Percentiles rank a stretch among this genome's conserved stretches.
phyloP scores from a whole-genome alignment of 2,329 filamentous ascomycete species.

The Fusarium brevicatenulatum region DNA sequence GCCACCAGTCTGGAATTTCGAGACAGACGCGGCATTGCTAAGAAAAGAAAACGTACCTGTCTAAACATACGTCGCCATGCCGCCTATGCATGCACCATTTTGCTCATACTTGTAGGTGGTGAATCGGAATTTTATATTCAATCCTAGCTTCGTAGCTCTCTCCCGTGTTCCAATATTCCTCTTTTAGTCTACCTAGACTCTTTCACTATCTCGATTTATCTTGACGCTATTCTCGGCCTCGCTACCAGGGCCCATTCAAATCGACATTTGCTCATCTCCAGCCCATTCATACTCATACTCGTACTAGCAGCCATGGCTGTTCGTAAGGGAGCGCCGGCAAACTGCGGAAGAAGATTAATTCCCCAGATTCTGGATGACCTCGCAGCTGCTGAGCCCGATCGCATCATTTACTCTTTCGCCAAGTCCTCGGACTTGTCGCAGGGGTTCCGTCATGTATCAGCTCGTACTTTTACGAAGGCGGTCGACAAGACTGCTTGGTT shows the following conservation, averaged over 20 bases:
- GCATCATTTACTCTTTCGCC: slow-evolving; percentile 40
- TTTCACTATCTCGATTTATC: background rate
- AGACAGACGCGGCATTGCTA: background rate
- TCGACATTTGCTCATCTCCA: too few relatives aligned
- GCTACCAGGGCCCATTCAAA: background rate
- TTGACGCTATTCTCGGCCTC: background rate
- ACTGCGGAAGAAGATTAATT: background rate
- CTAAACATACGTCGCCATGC: too few relatives aligned
- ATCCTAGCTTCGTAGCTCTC: fast-evolving
- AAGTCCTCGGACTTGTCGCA: slow-evolving; percentile 18
- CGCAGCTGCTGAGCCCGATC: slow-evolving; percentile 28
- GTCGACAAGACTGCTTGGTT: slow-evolving; percentile 48
- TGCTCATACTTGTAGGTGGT: background rate
- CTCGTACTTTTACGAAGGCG: slow-evolving; percentile 39
- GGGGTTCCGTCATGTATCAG: slow-evolving; percentile 40
- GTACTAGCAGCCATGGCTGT: background rate
- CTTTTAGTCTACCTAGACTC: background rate
- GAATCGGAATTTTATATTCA: background rate
- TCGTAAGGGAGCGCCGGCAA: background rate
- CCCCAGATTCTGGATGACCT: slow-evolving; percentile 2
- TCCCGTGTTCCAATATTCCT: background rate
- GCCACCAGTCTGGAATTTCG: fast-evolving
- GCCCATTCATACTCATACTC: background rate
- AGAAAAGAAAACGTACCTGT: background rate
- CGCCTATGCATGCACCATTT: background rate